Evolutionary conservation across 2,329 filamentous ascomycete genomes (phyloP), one percentile per base, ranked within the genome.

Genomic region (Dactylonectria macrodidyma): DNA sequence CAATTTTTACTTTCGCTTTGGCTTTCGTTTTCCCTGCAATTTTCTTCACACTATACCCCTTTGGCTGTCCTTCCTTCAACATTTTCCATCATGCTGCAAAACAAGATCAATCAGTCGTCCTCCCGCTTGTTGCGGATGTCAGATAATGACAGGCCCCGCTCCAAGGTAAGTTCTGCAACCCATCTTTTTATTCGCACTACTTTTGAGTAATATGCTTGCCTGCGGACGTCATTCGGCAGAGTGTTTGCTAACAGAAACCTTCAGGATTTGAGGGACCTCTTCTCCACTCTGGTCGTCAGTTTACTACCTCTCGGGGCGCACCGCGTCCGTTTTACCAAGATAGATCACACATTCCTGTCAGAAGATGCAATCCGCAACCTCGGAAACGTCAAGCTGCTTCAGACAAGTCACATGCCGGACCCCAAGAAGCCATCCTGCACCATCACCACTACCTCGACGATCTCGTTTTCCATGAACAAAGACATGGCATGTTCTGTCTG

Each of bases 291-390:
- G 71, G 94, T 98, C 83, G 95, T 98, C 82, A 97, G 94, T 82
- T 86, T 98, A 68, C 78, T 90, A 61, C 96, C 96, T 65, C 87
- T 99, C 70, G 92, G 91, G 56, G 88, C 94, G 16, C 96, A 98
- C 79, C 93, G 95, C 57, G 93, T 98, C 65, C 92, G 95, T 60
- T 93, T 98, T 81, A 93, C 93, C 74, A 92, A 94, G 82, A 89
- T 98, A 69, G 94, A 97, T 71, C 94, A 97, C 85, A 97, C 95
- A 1, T 98, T 98, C 81, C 89, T 96, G 30, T 97, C 95, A 3
- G 95, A 98, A 84, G 95, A 99, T 88, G 96, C 96, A 59, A 97
- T 98, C 84, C 97, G 96, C 83, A 98, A 98, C 78, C 87, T 98
- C 41, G 95, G 95, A 44, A 98, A 95, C 8, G 89, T 99, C 74